Percentiles rank a stretch among this genome's conserved stretches.
Evolutionary conservation across 345 rosid species (phyloP).

Genomic region (Cardamine resedifolia): DNA sequence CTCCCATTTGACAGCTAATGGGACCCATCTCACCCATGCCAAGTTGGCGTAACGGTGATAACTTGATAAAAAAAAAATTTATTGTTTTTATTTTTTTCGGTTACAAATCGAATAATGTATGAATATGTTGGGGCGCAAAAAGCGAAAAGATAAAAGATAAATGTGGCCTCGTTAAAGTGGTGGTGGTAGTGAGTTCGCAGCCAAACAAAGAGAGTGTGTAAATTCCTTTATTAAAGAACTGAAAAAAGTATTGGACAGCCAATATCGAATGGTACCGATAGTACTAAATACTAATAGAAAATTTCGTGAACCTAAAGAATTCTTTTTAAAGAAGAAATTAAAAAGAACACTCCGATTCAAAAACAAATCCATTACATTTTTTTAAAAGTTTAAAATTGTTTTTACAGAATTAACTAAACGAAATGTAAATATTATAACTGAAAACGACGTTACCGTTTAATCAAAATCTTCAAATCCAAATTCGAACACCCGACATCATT

Average conservation of each 20-base stretch:
- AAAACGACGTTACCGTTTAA: too few relatives aligned
- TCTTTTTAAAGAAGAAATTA: too few relatives aligned
- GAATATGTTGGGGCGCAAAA: not conserved
- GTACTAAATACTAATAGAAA: too few relatives aligned
- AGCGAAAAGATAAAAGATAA: not conserved
- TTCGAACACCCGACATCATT: not conserved
- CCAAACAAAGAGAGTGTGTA: not conserved
- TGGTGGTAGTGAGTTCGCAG: not conserved
- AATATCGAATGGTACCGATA: too few relatives aligned
- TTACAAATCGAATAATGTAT: not conserved
- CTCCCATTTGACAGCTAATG: conserved; percentile 23
- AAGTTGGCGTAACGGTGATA: conserved; percentile 19
- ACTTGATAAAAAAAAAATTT: too few relatives aligned
- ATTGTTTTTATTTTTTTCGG: not conserved
- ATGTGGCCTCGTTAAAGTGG: not conserved
- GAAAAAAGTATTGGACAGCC: not conserved
- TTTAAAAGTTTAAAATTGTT: too few relatives aligned
- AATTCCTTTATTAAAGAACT: not conserved
- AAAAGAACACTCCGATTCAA: too few relatives aligned
- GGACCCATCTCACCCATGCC: not conserved
- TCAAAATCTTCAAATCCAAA: not conserved
- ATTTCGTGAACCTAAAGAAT: not conserved
- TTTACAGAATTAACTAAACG: too few relatives aligned
- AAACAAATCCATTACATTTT: too few relatives aligned
- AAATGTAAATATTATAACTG: too few relatives aligned